phyloP scores from a whole-genome alignment of 352 stramenopile species.

The Blastocystis sp. region DNA sequence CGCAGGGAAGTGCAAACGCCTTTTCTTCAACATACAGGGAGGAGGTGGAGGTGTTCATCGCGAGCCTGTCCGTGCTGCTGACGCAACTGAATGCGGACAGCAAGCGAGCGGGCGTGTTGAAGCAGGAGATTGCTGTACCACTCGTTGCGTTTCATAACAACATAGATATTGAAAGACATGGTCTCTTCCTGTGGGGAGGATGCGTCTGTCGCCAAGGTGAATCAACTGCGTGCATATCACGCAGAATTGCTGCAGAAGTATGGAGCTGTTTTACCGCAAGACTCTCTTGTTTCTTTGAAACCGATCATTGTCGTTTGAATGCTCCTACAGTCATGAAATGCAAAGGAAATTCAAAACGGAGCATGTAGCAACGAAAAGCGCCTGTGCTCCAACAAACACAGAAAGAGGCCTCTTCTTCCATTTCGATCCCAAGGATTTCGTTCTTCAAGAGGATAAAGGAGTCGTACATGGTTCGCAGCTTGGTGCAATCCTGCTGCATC shows the following conservation, averaged over 20 bases:
- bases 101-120: neutral
- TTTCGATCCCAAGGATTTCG: neutral
- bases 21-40: conserved; percentile 53
- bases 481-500: neutral
- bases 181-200: neutral
- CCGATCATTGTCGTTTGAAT: too few species aligned
- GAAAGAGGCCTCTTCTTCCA: neutral
- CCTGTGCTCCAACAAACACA: neutral
- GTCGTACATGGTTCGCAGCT: neutral
- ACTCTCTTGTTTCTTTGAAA: neutral
- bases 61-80: neutral
- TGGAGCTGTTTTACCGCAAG: neutral
- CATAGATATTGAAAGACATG: neutral
- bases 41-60: conserved; percentile 13
- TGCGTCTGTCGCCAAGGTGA: neutral
- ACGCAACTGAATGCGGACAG: neutral
- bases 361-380: too few species aligned
- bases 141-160: neutral
- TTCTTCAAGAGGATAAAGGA: neutral
- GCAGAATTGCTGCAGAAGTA: neutral
- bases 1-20: neutral
- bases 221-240: neutral
- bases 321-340: too few species aligned
- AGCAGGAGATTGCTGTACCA: neutral
- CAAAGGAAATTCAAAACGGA: too few species aligned